These are phyloP conservation scores for Coelastrella sp. DNA, from an alignment of 139 green algal species.

Conservation along the genomic window DNA sequence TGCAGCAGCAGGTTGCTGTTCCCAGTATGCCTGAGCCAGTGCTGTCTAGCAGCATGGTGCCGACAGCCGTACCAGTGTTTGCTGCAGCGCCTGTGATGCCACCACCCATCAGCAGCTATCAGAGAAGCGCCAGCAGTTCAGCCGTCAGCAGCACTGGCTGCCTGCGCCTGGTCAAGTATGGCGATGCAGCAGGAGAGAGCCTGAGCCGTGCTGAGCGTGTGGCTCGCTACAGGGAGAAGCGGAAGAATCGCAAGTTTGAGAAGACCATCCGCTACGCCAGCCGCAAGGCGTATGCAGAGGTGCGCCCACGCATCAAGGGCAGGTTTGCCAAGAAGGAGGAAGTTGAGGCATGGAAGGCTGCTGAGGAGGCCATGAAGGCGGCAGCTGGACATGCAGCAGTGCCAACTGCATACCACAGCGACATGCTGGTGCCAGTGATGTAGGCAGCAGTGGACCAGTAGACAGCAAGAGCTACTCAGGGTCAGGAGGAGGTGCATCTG, in stretches of 20 bases:
- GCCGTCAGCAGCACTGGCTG: not conserved
- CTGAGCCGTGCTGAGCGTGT: slow-evolving; percentile 67
- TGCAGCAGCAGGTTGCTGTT: not conserved
- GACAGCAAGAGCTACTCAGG: not conserved
- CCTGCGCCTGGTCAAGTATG: slow-evolving; percentile 21
- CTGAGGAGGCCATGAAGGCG: slow-evolving; percentile 47
- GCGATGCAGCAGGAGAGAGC: slow-evolving; percentile 46
- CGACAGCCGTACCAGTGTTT: not conserved
- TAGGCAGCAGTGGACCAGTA: not conserved
- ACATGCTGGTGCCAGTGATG: slow-evolving; percentile 36
- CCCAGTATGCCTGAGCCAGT: not conserved
- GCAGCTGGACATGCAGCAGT: no score
- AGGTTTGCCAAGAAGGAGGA: slow-evolving; percentile 85
- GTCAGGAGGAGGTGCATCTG: not conserved
- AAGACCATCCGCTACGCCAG: slow-evolving; percentile 90
- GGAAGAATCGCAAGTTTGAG: slow-evolving; percentile 80
- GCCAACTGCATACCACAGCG: not conserved
- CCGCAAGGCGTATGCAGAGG: slow-evolving; percentile 90
- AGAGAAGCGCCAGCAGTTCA: not conserved
- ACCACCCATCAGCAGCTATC: not conserved
- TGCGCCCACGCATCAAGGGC: slow-evolving; percentile 87
- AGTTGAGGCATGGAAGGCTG: slow-evolving; percentile 65
- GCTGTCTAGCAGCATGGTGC: not conserved
- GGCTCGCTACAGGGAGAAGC: slow-evolving; percentile 82
- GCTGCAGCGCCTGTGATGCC: not conserved